Evolutionary conservation across 371 early-diverging fungal genomes (phyloP).

Genomic region (Haplosporangium sp.): DNA sequence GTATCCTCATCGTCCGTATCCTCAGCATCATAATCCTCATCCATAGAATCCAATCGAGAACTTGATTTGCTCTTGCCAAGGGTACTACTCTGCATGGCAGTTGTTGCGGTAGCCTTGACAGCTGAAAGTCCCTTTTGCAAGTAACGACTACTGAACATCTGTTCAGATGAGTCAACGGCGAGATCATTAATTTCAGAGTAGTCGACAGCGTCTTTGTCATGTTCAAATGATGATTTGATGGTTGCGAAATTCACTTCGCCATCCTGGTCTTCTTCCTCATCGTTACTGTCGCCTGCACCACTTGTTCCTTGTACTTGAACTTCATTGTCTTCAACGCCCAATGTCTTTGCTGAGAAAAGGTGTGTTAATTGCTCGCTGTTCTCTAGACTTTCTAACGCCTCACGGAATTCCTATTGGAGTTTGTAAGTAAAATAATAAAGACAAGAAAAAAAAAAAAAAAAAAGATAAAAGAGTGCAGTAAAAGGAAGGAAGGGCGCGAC

Average conservation of each 20-base stretch:
- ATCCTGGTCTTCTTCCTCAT: slow-evolving; percentile 56
- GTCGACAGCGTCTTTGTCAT: slow-evolving; percentile 81
- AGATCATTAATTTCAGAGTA: slow-evolving; percentile 86
- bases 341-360: slow-evolving; percentile 67
- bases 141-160: slow-evolving; percentile 44
- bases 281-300: slow-evolving; percentile 51
- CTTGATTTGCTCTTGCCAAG: slow-evolving; percentile 9
- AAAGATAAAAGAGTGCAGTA: background rate
- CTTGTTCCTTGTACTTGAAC: slow-evolving; percentile 19
- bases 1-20: slow-evolving; percentile 61
- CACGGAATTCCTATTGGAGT: slow-evolving; percentile 71
- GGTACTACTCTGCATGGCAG: slow-evolving; percentile 25
- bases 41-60: slow-evolving; percentile 54
- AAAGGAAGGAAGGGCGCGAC: background rate
- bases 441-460: background rate
- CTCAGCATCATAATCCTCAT: slow-evolving; percentile 78
- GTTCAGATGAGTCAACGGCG: slow-evolving; percentile 73
- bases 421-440: background rate
- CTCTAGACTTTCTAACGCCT: slow-evolving; percentile 71
- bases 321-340: slow-evolving; percentile 62
- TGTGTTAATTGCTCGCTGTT: slow-evolving; percentile 57
- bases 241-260: slow-evolving; percentile 48
- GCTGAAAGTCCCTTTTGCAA: slow-evolving; percentile 31
- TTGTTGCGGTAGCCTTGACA: slow-evolving; percentile 24
- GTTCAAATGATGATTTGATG: slow-evolving; percentile 56